A percentile compares a stretch with the other conserved stretches of the same genome.
Conservation (phyloP, 2,329 filamentous ascomycete genomes). For the Ceratocystis harringtonii region DNA sequence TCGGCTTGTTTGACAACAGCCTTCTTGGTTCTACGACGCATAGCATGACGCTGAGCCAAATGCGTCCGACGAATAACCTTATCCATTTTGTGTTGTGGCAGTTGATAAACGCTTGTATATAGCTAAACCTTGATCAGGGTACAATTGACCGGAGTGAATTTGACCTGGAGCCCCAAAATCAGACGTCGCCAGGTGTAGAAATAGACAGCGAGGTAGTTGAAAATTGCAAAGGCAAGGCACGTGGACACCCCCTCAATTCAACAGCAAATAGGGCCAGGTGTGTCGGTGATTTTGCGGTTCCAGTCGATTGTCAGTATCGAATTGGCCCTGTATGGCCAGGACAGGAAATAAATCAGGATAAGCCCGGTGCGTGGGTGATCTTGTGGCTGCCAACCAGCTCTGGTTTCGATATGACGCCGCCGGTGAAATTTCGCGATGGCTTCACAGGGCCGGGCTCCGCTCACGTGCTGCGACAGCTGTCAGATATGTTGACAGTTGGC, state of each 20-base stretch:
- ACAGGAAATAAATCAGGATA: neutral
- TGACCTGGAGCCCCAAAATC: neutral
- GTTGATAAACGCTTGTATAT: constrained; percentile 7
- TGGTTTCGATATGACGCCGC: neutral
- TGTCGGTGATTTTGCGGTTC: neutral
- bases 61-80: constrained; percentile 52
- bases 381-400: neutral
- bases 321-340: neutral
- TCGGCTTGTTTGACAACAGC: constrained; percentile 24
- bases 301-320: neutral
- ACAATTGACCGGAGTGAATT: neutral
- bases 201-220: neutral
- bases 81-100: constrained; percentile 40
- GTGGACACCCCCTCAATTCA: neutral
- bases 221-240: neutral
- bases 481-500: neutral
- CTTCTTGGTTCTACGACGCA: constrained; percentile 31
- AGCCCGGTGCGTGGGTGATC: constrained; percentile 9
- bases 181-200: neutral
- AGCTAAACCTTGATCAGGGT: neutral
- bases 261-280: neutral
- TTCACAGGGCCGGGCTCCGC: constrained; percentile 11
- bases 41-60: constrained; percentile 50
- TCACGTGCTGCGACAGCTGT: constrained; percentile 14
- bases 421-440: constrained; percentile 16